Evolutionary conservation across 2,329 filamentous ascomycete species (phyloP).

Genomic region (Ophiosphaerella herpotricha): DNA sequence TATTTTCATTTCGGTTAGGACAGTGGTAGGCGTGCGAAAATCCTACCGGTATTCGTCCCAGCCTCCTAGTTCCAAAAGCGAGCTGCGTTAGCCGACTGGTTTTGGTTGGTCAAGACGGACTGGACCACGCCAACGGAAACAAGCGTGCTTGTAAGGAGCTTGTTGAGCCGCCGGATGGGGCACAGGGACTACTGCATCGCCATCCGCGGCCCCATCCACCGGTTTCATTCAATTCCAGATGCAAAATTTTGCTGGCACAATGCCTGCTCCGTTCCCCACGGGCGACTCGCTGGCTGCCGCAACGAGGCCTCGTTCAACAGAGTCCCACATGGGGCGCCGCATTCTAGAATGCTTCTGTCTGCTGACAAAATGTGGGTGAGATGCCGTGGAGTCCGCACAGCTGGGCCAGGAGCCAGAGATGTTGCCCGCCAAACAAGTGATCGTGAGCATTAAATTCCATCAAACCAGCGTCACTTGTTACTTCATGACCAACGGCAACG

Average conservation of each 20-base stretch:
- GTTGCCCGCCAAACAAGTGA: too few relatives aligned
- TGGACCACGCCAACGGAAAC: slow-evolving; percentile 17
- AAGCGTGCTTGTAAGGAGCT: slow-evolving; percentile 24
- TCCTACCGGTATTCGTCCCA: slow-evolving; percentile 10
- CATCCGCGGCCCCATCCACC: slow-evolving; percentile 20
- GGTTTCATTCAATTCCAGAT: slow-evolving; percentile 23
- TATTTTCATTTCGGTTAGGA: too few relatives aligned
- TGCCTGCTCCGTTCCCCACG: slow-evolving; percentile 12
- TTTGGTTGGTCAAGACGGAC: slow-evolving; percentile 20
- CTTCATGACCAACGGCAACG: neutral
- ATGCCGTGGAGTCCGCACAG: neutral
- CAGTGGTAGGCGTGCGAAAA: neutral
- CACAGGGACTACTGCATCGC: slow-evolving; percentile 30
- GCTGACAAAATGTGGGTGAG: neutral
- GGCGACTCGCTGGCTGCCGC: slow-evolving; percentile 10
- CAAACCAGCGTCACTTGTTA: neutral
- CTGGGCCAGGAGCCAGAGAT: too few relatives aligned
- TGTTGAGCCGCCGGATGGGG: slow-evolving; percentile 32
- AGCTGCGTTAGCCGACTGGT: slow-evolving; percentile 7
- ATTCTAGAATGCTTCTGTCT: slow-evolving; percentile 19
- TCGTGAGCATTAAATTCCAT: too few relatives aligned
- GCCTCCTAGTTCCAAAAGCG: neutral
- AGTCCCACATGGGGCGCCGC: slow-evolving; percentile 2
- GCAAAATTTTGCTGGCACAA: slow-evolving; percentile 24
- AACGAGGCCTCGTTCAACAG: neutral